Evolutionary conservation across 768 basidiomycete genomes (phyloP), one percentile per base, ranked within the genome.

Genomic region (Panellus pusillus): DNA sequence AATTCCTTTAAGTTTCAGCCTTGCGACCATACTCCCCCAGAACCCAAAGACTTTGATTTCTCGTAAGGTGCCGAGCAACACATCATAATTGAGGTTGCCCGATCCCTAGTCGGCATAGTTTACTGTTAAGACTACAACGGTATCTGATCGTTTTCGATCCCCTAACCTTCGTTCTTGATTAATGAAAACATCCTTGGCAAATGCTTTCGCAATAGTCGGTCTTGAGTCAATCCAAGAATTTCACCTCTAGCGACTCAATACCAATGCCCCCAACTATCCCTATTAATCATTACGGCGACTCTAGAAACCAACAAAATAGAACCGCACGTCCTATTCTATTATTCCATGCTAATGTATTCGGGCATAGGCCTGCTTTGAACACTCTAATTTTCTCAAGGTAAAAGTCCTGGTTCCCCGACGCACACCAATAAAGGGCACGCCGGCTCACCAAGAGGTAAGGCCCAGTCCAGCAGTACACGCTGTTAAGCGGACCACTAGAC

Each of bases 1-100:
- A 80, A 80, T 79, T 80, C 78, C 78, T 79, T 79, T 78, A 79
- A 79, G 77, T 79, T 79, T 79, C 78, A 78, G 77, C 75, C 76
- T 79, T 79, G 80, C 77, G 79, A 82, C 81, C 80, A 82, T 83
- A 82, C 82, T 83, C 79, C 80, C 81, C 83, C 82, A 78, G 82
- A 89, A 86, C 86, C 86, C 85, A 86, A 87, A 87, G 82, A 86
- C 86, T 87, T 86, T 86, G 84, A 85, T 87, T 87, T 87, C 85
- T 84, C 79, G 79, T 82, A 86, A 86, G 84, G 84, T 85, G 83
- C 85, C 77, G 79, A 84, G 74, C 75, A 74, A 84, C 79, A 81
- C 83, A 85, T 80, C 67, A 77, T 77, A 76, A 76, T 78, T 78
- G 80, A 38, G 43, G 43, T 52, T 52, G 43, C 50, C 47, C 38